Evolutionary conservation across 2,329 filamentous ascomycete species (phyloP), one percentile per base, ranked within the genome.

Genomic region (Fusarium nanum): DNA sequence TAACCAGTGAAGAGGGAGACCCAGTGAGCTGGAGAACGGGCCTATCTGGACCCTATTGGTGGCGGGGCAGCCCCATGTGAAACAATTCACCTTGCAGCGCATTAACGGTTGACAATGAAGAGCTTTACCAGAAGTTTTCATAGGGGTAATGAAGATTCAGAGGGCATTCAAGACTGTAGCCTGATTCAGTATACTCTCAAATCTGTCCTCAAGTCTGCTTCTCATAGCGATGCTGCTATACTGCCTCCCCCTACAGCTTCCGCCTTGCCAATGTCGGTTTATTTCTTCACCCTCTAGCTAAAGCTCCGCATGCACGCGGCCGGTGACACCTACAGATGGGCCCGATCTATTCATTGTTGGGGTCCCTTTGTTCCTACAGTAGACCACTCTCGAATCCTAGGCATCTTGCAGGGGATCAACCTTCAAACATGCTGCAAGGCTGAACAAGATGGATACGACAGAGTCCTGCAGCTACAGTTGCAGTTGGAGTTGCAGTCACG

Each of bases 391-490:
- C 50, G 57, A 48, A 40, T 49, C 44, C 58, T 63, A 40, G 34
- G 22, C 22, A 37, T 57, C 45, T 52, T 62, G 64, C 67, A 70
- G 67, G 67, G 67, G 67, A 23, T 23, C 13, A 23, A 34, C 48
- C 46, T 60, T 54, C 44, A 56, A 48, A 27, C 27, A 44, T 41
- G 45, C 68, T 71, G 68, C 64, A 71, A 71, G 68, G 68, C 68
- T 71, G 64, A 69, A 32, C 42, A 41, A 53, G 52, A 50, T 50
- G 30, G 30, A 48, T 55, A 55, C 49, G 34, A 53, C 34, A 42
- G 23, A 37, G 18, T 40, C 18, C 23, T 25, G 32, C 32, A 52
- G 48, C 34, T 53, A 12, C 13, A 52, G 23, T 41, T 41, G 18
- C 32, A 52, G 48, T 27, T n/a, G 18, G 7, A 52, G 18, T 37